A percentile compares a stretch with the other conserved stretches of the same genome.
Evolutionary conservation across 2,329 filamentous ascomycete species (phyloP).

Genomic region (Colletotrichum ledebouriae): DNA sequence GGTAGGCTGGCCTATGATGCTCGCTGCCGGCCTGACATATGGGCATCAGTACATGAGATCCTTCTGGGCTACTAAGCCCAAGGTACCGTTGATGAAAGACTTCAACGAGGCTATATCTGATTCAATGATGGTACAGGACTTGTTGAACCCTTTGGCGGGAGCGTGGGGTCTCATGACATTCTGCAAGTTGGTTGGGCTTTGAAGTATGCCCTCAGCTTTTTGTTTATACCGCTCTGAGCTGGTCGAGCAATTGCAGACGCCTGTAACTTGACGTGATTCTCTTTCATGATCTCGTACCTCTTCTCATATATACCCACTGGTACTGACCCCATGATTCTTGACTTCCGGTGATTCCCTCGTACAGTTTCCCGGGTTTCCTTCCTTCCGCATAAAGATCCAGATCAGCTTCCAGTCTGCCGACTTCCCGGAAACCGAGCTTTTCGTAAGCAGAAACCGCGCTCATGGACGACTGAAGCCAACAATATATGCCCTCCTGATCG

Average conservation of each 20-base stretch:
- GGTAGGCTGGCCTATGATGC: constrained; percentile 44
- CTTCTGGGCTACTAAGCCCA: constrained; percentile 48
- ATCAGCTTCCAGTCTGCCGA: constrained; percentile 30
- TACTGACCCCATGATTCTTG: constrained; percentile 44
- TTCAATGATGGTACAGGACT: constrained; percentile 43
- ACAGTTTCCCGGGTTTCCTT: not conserved
- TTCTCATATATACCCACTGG: constrained; percentile 50
- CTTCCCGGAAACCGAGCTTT: constrained; percentile 48
- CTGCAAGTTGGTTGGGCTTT: constrained; percentile 44
- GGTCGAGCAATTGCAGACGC: not conserved
- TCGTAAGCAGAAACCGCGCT: constrained; percentile 49
- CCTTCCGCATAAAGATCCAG: constrained; percentile 24
- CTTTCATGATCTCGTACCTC: constrained; percentile 40
- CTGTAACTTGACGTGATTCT: not conserved
- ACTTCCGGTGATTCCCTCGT: constrained; percentile 33
- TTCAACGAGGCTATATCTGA: constrained; percentile 50
- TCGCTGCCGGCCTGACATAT: constrained; percentile 41
- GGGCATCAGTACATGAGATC: constrained; percentile 46
- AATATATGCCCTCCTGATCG: constrained; percentile 49
- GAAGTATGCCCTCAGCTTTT: not conserved
- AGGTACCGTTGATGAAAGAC: constrained; percentile 48
- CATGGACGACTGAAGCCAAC: constrained; percentile 47
- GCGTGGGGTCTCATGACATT: constrained; percentile 45
- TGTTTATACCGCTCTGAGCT: too few species aligned
- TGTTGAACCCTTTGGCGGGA: constrained; percentile 38